Evolutionary conservation across 345 rosid genomes (phyloP).

Genomic region (Euclidium syriacum): DNA sequence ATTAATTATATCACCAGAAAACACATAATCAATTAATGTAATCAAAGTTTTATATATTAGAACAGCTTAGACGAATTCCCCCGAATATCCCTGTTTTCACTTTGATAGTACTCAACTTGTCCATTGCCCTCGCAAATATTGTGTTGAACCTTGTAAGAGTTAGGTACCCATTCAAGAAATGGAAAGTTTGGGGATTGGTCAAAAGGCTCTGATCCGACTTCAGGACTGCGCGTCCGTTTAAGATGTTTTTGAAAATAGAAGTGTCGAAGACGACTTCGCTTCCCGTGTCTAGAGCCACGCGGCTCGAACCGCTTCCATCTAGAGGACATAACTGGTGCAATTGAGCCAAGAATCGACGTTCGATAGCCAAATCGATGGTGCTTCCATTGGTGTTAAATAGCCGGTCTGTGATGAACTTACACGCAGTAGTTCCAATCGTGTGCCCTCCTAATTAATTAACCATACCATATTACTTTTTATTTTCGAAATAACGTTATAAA

Average conservation of each 20-base stretch:
- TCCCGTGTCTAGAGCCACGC: slow-evolving; percentile 30
- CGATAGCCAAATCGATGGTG: background rate
- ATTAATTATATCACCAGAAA: no score
- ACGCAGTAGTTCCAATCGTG: slow-evolving; percentile 31
- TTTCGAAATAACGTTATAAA: no score
- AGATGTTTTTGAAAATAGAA: slow-evolving; percentile 24
- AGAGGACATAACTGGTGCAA: background rate
- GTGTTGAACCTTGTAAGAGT: background rate
- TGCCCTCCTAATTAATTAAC: slow-evolving; percentile 26
- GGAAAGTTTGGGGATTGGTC: slow-evolving; percentile 1
- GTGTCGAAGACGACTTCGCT: slow-evolving; percentile 25
- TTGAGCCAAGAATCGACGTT: background rate
- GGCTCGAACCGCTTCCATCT: slow-evolving; percentile 4
- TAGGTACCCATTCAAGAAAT: background rate
- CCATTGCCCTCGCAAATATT: slow-evolving; percentile 34
- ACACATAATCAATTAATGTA: no score
- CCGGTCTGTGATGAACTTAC: slow-evolving; percentile 12
- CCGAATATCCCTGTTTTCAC: slow-evolving; percentile 28
- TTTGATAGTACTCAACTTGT: slow-evolving; percentile 33
- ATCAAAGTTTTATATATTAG: no score
- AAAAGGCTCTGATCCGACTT: slow-evolving; percentile 20
- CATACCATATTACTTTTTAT: no score
- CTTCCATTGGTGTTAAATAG: slow-evolving; percentile 5
- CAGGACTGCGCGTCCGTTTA: slow-evolving; percentile 19
- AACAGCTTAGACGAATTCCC: slow-evolving; percentile 33